Conservation (phyloP, 2,329 filamentous ascomycete species). For the Colletotrichum trifolii region DNA sequence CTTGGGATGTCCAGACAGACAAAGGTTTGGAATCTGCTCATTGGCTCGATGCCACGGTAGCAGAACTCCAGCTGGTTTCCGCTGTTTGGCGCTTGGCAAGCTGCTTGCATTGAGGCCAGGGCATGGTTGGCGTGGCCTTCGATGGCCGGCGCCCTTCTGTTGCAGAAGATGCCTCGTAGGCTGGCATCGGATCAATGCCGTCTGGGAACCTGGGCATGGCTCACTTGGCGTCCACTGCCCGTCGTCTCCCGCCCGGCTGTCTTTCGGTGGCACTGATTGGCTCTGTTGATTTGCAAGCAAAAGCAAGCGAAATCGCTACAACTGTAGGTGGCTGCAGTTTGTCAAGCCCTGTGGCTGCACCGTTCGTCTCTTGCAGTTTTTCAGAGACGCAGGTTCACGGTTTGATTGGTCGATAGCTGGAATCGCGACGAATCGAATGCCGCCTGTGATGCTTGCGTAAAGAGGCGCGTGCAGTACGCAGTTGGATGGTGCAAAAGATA, state of each 20-base stretch:
- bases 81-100: slow-evolving; percentile 35
- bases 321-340: slow-evolving; percentile 19
- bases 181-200: slow-evolving; percentile 36
- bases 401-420: slow-evolving; percentile 14
- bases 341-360: slow-evolving; percentile 31
- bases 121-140: slow-evolving; percentile 36
- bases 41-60: slow-evolving; percentile 24
- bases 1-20: slow-evolving; percentile 21
- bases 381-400: not conserved
- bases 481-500: not conserved
- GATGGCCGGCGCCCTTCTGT: slow-evolving; percentile 38
- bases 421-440: not conserved
- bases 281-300: slow-evolving; percentile 15
- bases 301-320: slow-evolving; percentile 18
- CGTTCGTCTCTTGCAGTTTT: slow-evolving; percentile 20
- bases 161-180: slow-evolving; percentile 41
- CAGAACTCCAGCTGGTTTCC: not conserved
- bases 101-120: slow-evolving; percentile 47
- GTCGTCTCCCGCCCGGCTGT: slow-evolving; percentile 26
- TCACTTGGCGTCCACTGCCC: slow-evolving; percentile 19
- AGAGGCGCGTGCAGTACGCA: slow-evolving; percentile 21
- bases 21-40: slow-evolving; percentile 13
- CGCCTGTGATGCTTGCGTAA: slow-evolving; percentile 26
- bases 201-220: slow-evolving; percentile 13
- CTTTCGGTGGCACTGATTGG: slow-evolving; percentile 22